phyloP scores from a whole-genome alignment of 1,139 yeast species.

The Diutina catenulata region DNA sequence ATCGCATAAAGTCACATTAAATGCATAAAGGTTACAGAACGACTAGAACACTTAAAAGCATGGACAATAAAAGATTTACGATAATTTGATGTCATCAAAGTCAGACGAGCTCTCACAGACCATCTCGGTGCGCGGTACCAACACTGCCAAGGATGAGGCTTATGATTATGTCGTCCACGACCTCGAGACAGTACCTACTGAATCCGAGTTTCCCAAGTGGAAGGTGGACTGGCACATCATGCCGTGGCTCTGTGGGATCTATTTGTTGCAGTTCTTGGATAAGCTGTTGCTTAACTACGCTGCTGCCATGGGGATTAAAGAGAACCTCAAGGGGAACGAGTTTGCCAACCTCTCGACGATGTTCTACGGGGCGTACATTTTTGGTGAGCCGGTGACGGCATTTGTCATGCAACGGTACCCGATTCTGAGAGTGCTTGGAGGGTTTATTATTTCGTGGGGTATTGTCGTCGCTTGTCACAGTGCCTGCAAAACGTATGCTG shows the following conservation, averaged over 20 bases:
- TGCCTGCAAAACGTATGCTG: constrained; percentile 18
- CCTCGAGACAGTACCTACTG: not conserved
- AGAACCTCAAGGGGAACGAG: constrained; percentile 21
- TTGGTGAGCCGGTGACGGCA: constrained; percentile 14
- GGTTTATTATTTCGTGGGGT: not conserved
- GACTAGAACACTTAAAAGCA: too few relatives aligned
- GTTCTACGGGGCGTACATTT: constrained; percentile 33
- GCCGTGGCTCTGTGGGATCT: constrained; percentile 5
- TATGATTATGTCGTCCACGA: not conserved
- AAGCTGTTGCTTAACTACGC: constrained; percentile 34
- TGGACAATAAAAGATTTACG: too few relatives aligned
- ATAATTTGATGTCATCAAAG: too few relatives aligned
- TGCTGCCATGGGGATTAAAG: constrained; percentile 40
- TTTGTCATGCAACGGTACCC: not conserved
- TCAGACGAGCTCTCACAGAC: too few relatives aligned
- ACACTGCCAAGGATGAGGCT: not conserved
- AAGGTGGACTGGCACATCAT: constrained; percentile 1
- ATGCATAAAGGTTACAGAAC: too few relatives aligned
- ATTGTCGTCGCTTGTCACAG: constrained; percentile 1
- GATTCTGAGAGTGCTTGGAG: constrained; percentile 2
- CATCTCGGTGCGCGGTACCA: too few relatives aligned
- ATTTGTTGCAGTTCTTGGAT: constrained; percentile 32
- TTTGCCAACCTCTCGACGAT: constrained; percentile 32
- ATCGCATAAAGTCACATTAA: too few relatives aligned
- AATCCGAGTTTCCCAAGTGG: not conserved